Conservation (phyloP, 31 red algal genomes). For the Bonnemaisonia californica region DNA sequence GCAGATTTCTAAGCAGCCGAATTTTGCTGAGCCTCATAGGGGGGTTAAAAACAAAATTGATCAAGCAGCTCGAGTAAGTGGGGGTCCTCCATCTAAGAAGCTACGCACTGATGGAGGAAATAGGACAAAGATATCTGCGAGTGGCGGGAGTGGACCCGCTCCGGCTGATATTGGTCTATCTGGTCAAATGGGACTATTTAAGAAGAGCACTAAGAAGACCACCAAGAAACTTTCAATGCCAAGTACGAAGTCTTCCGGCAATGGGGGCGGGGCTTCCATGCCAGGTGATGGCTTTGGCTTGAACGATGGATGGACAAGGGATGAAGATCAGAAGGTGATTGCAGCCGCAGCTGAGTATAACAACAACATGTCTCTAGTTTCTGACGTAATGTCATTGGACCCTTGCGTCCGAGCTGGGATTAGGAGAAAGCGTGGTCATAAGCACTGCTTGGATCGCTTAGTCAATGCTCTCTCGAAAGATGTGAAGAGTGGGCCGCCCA, state of each 20-base stretch:
- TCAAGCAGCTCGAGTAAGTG: not conserved
- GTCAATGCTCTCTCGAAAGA: conserved; percentile 30
- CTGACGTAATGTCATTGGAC: conserved; percentile 55
- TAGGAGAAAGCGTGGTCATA: conserved; percentile 36
- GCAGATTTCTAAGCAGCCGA: not conserved
- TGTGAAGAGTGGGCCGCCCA: conserved; percentile 35
- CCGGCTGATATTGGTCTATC: not conserved
- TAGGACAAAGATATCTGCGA: not conserved
- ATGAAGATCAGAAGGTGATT: conserved; percentile 48
- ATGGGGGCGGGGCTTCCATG: conserved; percentile 5
- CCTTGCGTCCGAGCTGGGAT: conserved; percentile 30
- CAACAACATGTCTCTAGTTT: conserved; percentile 62
- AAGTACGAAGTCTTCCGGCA: conserved; percentile 21
- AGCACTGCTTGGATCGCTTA: conserved; percentile 46
- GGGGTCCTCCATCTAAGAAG: not conserved
- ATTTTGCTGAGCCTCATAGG: not conserved
- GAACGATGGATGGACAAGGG: conserved; percentile 62
- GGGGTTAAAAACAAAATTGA: not conserved
- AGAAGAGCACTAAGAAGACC: conserved; percentile 59
- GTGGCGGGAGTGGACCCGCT: not conserved
- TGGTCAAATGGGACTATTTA: conserved; percentile 29
- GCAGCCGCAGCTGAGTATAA: conserved; percentile 26
- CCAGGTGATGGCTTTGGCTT: conserved; percentile 24
- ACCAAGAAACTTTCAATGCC: conserved; percentile 16
- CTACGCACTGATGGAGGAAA: not conserved